phyloP scores from a whole-genome alignment of 2,329 filamentous ascomycete genomes.

The Ophiosphaerella narmari region DNA sequence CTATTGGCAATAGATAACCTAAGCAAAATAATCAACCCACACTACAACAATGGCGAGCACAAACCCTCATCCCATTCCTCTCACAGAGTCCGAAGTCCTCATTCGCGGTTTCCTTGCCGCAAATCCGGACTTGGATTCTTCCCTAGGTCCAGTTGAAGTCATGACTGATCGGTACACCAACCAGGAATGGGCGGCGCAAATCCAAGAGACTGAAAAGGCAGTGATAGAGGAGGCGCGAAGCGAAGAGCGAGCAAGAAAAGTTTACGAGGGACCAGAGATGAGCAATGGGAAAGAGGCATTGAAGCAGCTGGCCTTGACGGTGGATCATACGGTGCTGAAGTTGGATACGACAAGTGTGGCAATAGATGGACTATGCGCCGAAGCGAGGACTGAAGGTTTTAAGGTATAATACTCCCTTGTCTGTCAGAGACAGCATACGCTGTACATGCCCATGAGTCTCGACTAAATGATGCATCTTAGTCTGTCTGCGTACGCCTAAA shows the following conservation, averaged over 20 bases:
- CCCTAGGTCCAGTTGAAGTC: constrained; percentile 32
- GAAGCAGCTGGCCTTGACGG: constrained; percentile 41
- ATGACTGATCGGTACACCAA: constrained; percentile 53
- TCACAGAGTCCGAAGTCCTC: constrained; percentile 41
- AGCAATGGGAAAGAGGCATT: constrained; percentile 32
- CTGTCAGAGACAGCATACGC: too few species aligned
- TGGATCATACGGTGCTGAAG: constrained; percentile 58
- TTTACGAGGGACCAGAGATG: constrained; percentile 33
- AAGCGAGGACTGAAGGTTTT: constrained; percentile 56
- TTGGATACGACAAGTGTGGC: constrained; percentile 53
- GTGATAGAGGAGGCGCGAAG: constrained; percentile 34
- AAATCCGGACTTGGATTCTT: constrained; percentile 34
- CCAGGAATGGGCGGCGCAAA: constrained; percentile 50
- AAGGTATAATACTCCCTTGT: constrained; percentile 39
- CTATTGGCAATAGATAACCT: constrained; percentile 3
- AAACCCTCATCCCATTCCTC: constrained; percentile 28
- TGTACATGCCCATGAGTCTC: too few species aligned
- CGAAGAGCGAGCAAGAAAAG: constrained; percentile 31
- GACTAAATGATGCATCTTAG: constrained; percentile 29
- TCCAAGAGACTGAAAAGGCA: constrained; percentile 41
- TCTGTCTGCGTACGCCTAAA: constrained; percentile 63
- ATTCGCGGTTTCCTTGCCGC: constrained; percentile 41
- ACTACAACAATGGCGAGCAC: constrained; percentile 13
- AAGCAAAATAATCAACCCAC: constrained; percentile 2
- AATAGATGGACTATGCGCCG: constrained; percentile 60